Evolutionary conservation across 2,329 filamentous ascomycete genomes (phyloP), one percentile per base, ranked within the genome.

Genomic region (Paecilomyces niveus): DNA sequence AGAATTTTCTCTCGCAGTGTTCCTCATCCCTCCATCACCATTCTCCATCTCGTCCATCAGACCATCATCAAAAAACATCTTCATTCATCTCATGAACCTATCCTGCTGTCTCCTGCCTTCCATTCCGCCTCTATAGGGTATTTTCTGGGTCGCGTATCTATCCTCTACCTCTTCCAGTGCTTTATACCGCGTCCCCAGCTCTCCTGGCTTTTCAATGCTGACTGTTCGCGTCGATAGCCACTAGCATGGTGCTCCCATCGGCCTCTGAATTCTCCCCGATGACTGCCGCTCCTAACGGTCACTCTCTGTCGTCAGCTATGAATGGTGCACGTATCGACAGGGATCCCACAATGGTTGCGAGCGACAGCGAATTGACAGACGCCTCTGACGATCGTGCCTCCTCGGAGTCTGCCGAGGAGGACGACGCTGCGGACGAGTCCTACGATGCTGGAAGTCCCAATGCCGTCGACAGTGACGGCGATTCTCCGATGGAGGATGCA

Each of bases 321-420:
- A 63, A 70, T 61, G 58, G 65, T 61, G 56, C 61, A n/a, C 67
- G 64, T 54, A 60, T 63, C 52, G 64, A 69, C 55, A 63, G 66
- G 59, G 78, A 81, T 58, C 73, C 76, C 60, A 77, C 77, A 33
- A 60, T 67, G 53, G 78, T 82, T 61, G 82, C 82, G 64, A 89
- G 83, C 75, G 89, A 91, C 67, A 90, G 86, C 80, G 89, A 92
- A 66, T 81, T 89, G 61, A 92, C 89, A 67, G 89, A 95, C 68
- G 80, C 84, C 66, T 83, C 84, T 70, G 84, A 88, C 67, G 74
- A 78, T 63, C 75, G 78, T 68, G 77, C 76, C 71, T 81, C 78
- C 64, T 77, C 79, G 68, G 78, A 81, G 68, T 78, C 77, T 67
- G 72, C 70, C 62, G 71, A 76, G 68, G 74, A 70, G 35, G 69